Evolutionary conservation across 2,329 filamentous ascomycete species (phyloP), one percentile per base, ranked within the genome.

Genomic region (Cladosporium sp.): DNA sequence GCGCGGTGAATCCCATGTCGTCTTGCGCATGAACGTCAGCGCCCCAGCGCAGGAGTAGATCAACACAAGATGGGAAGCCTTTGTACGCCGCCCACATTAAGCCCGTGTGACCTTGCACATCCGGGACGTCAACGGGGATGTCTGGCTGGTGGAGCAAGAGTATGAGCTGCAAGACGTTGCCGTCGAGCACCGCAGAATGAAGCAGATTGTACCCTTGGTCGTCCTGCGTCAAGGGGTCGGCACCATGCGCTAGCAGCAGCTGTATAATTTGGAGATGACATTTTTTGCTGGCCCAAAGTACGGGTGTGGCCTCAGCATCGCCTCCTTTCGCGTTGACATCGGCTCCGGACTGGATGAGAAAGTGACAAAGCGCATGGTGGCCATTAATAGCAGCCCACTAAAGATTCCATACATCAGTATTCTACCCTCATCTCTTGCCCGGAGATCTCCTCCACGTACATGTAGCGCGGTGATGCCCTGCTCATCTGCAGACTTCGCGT

Each of bases 81-180:
- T 98, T 98, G 75, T 98, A 98, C 13, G 92, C 92, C 14, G 93
- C 89, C 93, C 93, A 98, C 93, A 98, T 98, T 56, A 98, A 78
- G 56, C 86, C 86, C 1, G 93, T 97, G 70, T 98, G 95, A 5
- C 91, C 89, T 67, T 90, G 92, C 46, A 83, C 82, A 71, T 98
- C 93, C 49, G 86, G 79, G 5, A 93, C 87, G 67, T 98, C 93
- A 56, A 98, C 89, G 13, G 90, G 89, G 55, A 98, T 93, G 66
- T 93, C 90, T 13, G 66, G 63, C 66, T 96, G 91, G 72, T 98
- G 93, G 19, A 98, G 80, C 7, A 98, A 81, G 1, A 98, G 80
- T 46, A 91, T 84, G 28, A 98, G 80, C 54, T 97, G 81, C 60
- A 95, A 86, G 16, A 95, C 87, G 68, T 96, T 97, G 60, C 93